Base-by-base conservation (phyloP, 192 early-diverging fungal species). In the Coemansia sp. region DNA sequence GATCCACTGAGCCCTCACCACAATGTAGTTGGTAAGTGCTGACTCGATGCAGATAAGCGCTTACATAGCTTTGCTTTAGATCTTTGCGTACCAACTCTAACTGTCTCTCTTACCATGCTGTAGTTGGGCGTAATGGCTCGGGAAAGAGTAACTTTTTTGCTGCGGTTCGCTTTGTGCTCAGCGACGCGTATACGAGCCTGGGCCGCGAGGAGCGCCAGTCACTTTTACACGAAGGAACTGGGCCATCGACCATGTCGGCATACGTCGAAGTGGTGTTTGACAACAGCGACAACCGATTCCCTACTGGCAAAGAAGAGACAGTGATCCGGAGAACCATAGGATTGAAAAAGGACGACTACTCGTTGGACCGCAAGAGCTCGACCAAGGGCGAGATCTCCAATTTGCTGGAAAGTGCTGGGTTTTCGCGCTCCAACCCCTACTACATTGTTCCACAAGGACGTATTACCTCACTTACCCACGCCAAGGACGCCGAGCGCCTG, bases 391-490 rank as follows among this genome's bases (percentile, higher is more conserved):
- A 98, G 68, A 94, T 99, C 2, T 88, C 92, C 87, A 97, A 91
- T 68, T 84, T 99, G 67, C 78, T 99, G 25, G 97, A 99, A 78
- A 92, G 89, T 73, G 95, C 95, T 25, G 97, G 97, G 4, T 97
- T 99, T 67, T 97, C 96, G 14, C 82, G 92, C 50, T 93, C 97
- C 23, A 99, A 99, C 74, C 97, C 97, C 12, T 99, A 97, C 80
- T 98, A 97, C 65, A 97, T 99, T 84, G 96, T 99, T 27, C 97
- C 97, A 2, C 97, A 99, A 82, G 97, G 97, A 38, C 86, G 81
- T 0, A 90, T 99, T 51, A 97, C 90, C 17, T 90, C 92, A 1
- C 85, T 99, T 55, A 98, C 96, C 15, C 95, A 96, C 62, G 95
- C 94, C 1, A 95, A 97, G 73, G 97, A 99, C 68, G 67, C 75